Percentiles rank a stretch among this genome's conserved stretches.
phyloP scores from a whole-genome alignment of 225 moss, liverwort and hornwort genomes.

The Takakia lepidozioides region DNA sequence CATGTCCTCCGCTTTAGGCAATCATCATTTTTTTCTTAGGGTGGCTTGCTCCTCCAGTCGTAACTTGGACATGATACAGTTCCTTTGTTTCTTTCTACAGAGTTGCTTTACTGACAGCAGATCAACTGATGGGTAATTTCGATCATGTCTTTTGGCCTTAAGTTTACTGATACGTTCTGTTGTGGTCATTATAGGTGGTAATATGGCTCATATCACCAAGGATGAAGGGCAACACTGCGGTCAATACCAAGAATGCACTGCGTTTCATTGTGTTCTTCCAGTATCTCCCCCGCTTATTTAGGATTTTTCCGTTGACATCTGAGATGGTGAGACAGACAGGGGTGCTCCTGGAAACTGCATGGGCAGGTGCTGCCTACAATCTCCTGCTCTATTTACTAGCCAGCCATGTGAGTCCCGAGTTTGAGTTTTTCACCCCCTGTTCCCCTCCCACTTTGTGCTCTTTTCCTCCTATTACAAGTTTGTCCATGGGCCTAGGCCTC shows the following conservation, averaged over 20 bases:
- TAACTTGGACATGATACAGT: too few relatives aligned
- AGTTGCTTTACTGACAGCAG: too few relatives aligned
- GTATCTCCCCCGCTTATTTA: slow-evolving; percentile 53
- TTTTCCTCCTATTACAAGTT: not conserved
- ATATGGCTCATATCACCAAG: slow-evolving; percentile 5
- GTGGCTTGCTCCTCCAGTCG: too few relatives aligned
- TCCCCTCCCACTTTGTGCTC: not conserved
- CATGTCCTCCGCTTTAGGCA: too few relatives aligned
- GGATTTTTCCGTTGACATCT: slow-evolving; percentile 42
- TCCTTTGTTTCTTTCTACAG: too few relatives aligned
- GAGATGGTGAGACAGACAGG: slow-evolving; percentile 45
- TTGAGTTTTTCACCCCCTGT: too few relatives aligned
- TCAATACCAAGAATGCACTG: slow-evolving; percentile 38
- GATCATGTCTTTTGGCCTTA: too few relatives aligned
- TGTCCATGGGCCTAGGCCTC: too few relatives aligned
- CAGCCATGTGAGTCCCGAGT: slow-evolving; percentile 37
- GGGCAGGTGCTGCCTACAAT: slow-evolving; percentile 67
- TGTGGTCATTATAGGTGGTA: slow-evolving; percentile 1
- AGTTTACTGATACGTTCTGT: too few relatives aligned
- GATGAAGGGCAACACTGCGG: slow-evolving; percentile 19
- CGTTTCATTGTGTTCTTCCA: slow-evolving; percentile 42
- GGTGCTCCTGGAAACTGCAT: slow-evolving; percentile 50
- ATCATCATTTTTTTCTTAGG: too few relatives aligned
- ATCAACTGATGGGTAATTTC: too few relatives aligned
- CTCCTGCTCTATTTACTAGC: slow-evolving; percentile 59